Evolutionary conservation across 257 asterid species (phyloP), one percentile per base, ranked within the genome.

Genomic region (Euphrasia confusa): DNA sequence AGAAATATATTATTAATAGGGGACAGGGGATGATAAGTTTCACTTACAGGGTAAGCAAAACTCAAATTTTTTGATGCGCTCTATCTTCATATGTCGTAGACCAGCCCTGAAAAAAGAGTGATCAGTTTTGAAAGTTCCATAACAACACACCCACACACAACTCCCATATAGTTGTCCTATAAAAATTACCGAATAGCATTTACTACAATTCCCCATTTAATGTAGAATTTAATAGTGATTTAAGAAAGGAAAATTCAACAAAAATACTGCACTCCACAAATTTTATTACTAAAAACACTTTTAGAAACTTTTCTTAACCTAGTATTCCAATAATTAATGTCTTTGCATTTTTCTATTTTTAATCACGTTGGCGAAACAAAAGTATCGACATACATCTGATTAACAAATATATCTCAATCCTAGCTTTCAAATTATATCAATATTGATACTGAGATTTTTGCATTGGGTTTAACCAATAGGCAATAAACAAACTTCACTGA

Each of bases 51-150:
- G n/a, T n/a, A n/a, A n/a, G n/a, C n/a, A n/a, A n/a, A n/a, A n/a
- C n/a, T n/a, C n/a, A n/a, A n/a, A n/a, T n/a, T n/a, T n/a, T n/a
- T n/a, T n/a, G n/a, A n/a, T n/a, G n/a, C n/a, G n/a, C n/a, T n/a
- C n/a, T n/a, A n/a, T n/a, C n/a, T n/a, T n/a, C n/a, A n/a, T n/a
- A n/a, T n/a, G n/a, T n/a, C n/a, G n/a, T n/a, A n/a, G n/a, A 72
- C 96, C 94, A 78, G 92, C 96, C 84, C 96, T 88, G 81, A 35
- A 60, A 69, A 53, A 70, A 70, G 14, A 64, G 17, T 2, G 17
- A 45, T 12, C 32, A 45, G 35, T 63, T 27, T 47, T 12, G 2
- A 62, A 54, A 54, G 24, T 35, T 42, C 21, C 14, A 37, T 12
- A 57, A n/a, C 44, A 3, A 5, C 21, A 10, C 15, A 45, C 8